phyloP scores from a whole-genome alignment of 805 yeast species.

The Cyberlindnera euphorbiiphila region DNA sequence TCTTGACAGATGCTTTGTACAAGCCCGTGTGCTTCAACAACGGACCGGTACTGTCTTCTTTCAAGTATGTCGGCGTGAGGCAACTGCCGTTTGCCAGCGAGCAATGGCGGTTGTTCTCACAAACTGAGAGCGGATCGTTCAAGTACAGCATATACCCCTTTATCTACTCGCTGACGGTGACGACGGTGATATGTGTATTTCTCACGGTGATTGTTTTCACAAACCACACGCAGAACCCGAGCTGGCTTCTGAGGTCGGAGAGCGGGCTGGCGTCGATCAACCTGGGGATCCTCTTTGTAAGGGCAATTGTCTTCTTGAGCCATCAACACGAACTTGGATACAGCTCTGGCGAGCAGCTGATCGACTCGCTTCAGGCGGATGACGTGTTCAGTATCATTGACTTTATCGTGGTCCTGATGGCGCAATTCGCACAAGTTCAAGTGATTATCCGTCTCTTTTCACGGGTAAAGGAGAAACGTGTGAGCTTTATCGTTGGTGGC shows the following conservation, averaged over 20 bases:
- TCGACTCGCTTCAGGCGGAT: constrained; percentile 41
- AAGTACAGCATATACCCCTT: constrained; percentile 57
- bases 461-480: constrained; percentile 63
- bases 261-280: constrained; percentile 52
- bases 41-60: constrained; percentile 35
- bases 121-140: constrained; percentile 41
- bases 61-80: constrained; percentile 24
- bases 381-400: constrained; percentile 51
- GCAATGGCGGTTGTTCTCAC: constrained; percentile 48
- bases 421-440: constrained; percentile 68
- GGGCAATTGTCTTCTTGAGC: constrained; percentile 43
- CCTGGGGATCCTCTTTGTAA: constrained; percentile 45
- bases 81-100: constrained; percentile 40
- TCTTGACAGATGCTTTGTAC: constrained; percentile 25
- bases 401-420: constrained; percentile 50
- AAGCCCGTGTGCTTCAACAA: constrained; percentile 32
- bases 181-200: constrained; percentile 61
- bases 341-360: constrained; percentile 38
- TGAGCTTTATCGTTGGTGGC: constrained; percentile 57
- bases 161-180: constrained; percentile 56
- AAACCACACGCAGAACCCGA: constrained; percentile 60
- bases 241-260: constrained; percentile 46
- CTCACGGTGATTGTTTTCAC: constrained; percentile 62
- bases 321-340: constrained; percentile 41
- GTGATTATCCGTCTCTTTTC: constrained; percentile 64